Percentiles rank a stretch among this genome's conserved stretches.
Evolutionary conservation across 2,329 filamentous ascomycete genomes (phyloP).

Genomic region (Colletotrichum australisinense): DNA sequence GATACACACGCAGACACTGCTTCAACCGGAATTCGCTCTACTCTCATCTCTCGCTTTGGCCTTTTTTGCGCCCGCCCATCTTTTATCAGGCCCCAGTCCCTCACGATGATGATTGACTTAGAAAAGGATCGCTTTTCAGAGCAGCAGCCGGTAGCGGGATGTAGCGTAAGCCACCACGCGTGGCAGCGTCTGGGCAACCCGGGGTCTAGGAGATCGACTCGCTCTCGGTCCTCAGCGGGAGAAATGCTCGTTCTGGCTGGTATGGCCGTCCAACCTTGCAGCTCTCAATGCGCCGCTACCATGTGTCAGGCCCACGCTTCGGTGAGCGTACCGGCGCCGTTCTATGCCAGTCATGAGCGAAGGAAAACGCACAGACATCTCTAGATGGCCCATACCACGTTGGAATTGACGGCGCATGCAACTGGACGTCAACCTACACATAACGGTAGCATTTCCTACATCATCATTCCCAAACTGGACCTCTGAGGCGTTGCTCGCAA

Average conservation of each 20-base stretch:
- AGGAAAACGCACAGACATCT: slow-evolving; percentile 26
- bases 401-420: slow-evolving; percentile 1
- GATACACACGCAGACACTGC: neutral
- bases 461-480: slow-evolving; percentile 1
- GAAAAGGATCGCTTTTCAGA: neutral
- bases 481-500: neutral
- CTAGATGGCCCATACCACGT: neutral
- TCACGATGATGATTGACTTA: neutral
- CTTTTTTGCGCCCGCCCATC: slow-evolving; percentile 1
- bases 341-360: neutral
- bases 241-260: neutral
- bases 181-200: neutral
- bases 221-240: slow-evolving; percentile 4
- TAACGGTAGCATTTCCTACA: slow-evolving; percentile 7
- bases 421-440: slow-evolving; percentile 19
- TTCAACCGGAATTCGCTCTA: neutral
- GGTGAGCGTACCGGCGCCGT: slow-evolving; percentile 12
- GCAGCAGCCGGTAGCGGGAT: neutral
- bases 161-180: neutral
- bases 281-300: slow-evolving; percentile 22
- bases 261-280: slow-evolving; percentile 16
- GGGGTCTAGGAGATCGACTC: neutral
- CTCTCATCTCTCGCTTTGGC: neutral
- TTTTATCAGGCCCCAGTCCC: neutral
- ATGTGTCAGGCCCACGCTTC: slow-evolving; percentile 25